Evolutionary conservation across 768 basidiomycete species (phyloP).

Genomic region (Podaxis sp.): DNA sequence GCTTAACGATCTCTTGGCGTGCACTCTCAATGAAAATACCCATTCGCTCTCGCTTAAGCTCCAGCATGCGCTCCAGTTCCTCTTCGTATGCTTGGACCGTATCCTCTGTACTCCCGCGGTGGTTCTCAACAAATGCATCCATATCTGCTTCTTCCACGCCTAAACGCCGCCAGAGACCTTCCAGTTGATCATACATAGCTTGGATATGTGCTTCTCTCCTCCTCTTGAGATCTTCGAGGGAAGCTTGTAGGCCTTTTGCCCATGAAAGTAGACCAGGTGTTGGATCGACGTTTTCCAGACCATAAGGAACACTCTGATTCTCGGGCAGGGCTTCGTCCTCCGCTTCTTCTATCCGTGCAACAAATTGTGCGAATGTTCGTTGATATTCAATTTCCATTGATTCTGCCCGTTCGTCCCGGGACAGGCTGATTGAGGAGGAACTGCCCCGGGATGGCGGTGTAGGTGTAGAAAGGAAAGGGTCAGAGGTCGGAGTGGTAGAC

Average conservation of each 20-base stretch:
- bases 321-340: conserved; percentile 42
- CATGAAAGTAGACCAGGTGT: conserved; percentile 70
- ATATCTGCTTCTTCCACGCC: conserved; percentile 77
- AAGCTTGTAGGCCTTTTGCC: conserved; percentile 51
- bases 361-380: conserved; percentile 57
- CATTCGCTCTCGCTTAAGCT: conserved; percentile 85
- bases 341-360: conserved; percentile 56
- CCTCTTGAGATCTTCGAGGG: conserved; percentile 70
- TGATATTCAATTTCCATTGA: conserved; percentile 45
- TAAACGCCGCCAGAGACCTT: conserved; percentile 84
- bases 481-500: conserved; percentile 32
- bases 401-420: conserved; percentile 27
- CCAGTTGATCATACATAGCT: conserved; percentile 89
- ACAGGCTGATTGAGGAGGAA: conserved; percentile 31
- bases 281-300: conserved; percentile 76
- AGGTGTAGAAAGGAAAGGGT: conserved; percentile 49
- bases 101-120: conserved; percentile 78
- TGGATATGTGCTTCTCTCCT: conserved; percentile 83
- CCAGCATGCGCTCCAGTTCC: conserved; percentile 87
- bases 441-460: conserved; percentile 41
- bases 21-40: conserved; percentile 79
- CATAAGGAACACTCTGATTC: conserved; percentile 36
- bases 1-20: conserved; percentile 67
- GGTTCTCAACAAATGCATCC: conserved; percentile 87
- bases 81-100: conserved; percentile 80